These are phyloP conservation scores for Leccinum pallidistipes DNA, from an alignment of 1,284 basidiomycete species.

Conservation along the genomic window DNA sequence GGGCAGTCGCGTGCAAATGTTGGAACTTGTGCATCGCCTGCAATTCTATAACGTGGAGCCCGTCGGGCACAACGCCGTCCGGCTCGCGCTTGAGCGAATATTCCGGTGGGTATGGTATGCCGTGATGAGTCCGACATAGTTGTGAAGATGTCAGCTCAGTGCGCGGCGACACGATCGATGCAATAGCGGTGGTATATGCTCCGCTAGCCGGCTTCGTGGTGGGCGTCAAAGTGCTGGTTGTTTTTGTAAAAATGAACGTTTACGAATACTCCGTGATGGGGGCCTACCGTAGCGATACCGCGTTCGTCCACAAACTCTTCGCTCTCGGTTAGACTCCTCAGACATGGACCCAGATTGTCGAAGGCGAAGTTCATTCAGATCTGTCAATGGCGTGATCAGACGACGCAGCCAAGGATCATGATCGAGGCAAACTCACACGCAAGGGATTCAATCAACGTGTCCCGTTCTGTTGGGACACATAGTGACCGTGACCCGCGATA, in stretches of 20 bases:
- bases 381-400: constrained; percentile 32
- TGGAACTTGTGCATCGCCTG: constrained; percentile 97
- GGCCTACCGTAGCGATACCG: too few relatives aligned
- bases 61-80: constrained; percentile 97
- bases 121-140: constrained; percentile 94
- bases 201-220: constrained; percentile 97
- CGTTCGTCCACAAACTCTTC: too few relatives aligned
- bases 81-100: constrained; percentile 97
- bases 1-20: constrained; percentile 89
- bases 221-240: constrained; percentile 98
- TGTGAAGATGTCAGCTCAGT: constrained; percentile 97
- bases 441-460: constrained; percentile 98
- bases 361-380: constrained; percentile 78
- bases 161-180: constrained; percentile 92
- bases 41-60: constrained; percentile 97
- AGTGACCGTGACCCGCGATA: constrained; percentile 84
- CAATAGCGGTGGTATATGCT: constrained; percentile 94
- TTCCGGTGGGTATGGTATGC: constrained; percentile 86
- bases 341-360: constrained; percentile 71
- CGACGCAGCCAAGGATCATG: background rate
- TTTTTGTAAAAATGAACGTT: constrained; percentile 91
- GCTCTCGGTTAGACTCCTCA: too few relatives aligned
- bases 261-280: too few relatives aligned
- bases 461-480: constrained; percentile 99
- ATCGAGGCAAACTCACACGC: constrained; percentile 57